phyloP scores from a whole-genome alignment of 2,329 filamentous ascomycete species.

The Diaporthe capsici region DNA sequence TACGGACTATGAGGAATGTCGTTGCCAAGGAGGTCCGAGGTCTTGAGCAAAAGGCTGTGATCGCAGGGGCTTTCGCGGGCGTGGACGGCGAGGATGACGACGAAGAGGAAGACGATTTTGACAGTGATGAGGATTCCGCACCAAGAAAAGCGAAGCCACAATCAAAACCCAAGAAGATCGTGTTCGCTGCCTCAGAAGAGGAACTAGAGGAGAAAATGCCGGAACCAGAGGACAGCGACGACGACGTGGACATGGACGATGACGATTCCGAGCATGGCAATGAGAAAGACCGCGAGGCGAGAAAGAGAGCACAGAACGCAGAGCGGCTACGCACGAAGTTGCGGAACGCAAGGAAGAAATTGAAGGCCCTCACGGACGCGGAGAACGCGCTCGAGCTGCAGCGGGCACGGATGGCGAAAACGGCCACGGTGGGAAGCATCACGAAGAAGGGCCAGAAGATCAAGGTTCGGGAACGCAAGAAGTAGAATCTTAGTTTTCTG shows the following conservation, averaged over 20 bases:
- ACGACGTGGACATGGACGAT: slow-evolving; percentile 50
- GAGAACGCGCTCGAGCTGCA: slow-evolving; percentile 72
- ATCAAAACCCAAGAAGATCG: slow-evolving; percentile 60
- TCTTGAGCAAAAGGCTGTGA: slow-evolving; percentile 68
- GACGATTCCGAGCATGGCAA: slow-evolving; percentile 44
- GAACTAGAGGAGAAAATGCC: slow-evolving; percentile 47
- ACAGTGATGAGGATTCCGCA: slow-evolving; percentile 47
- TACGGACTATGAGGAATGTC: slow-evolving; percentile 73
- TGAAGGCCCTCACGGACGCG: slow-evolving; percentile 67
- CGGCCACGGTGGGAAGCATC: slow-evolving; percentile 70
- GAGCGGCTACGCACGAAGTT: slow-evolving; percentile 65
- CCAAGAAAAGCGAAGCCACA: slow-evolving; percentile 43
- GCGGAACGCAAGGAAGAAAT: slow-evolving; percentile 65
- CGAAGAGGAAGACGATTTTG: slow-evolving; percentile 50
- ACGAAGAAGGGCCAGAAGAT: slow-evolving; percentile 74
- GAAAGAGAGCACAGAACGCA: slow-evolving; percentile 55
- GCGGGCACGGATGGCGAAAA: slow-evolving; percentile 76
- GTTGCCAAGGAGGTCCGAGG: slow-evolving; percentile 69
- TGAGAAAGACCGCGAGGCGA: slow-evolving; percentile 50
- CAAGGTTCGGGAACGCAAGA: slow-evolving; percentile 74
- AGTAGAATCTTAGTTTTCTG: slow-evolving; percentile 54
- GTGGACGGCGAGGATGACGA: slow-evolving; percentile 49
- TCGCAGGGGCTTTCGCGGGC: slow-evolving; percentile 55
- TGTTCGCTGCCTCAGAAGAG: slow-evolving; percentile 62
- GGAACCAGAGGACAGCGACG: slow-evolving; percentile 48